Evolutionary conservation across 2,329 filamentous ascomycete genomes (phyloP), one percentile per base, ranked within the genome.

Genomic region (Curvularia hawaiiensis): DNA sequence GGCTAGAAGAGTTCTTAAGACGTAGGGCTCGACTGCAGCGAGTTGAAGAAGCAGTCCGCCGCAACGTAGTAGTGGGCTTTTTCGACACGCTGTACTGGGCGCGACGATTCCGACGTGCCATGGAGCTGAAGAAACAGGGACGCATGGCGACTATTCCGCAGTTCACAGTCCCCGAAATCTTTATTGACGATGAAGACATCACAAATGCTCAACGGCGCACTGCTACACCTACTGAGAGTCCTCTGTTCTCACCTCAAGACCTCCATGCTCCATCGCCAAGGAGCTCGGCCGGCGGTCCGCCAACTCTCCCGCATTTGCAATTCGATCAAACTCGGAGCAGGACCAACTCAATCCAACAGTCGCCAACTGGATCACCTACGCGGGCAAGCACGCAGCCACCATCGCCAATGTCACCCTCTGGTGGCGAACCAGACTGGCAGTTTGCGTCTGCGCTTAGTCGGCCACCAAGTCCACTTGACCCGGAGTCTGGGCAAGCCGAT

Each of bases 1-100:
- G 91, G 60, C 84, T 99, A 2, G 95, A 99, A 70, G 95, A 99
- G 73, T 99, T 97, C 75, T 79, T 99, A 55, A 89, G 94, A 56
- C 91, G 96, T 38, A 88, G 94, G 60, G 92, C 93, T 31, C 87
- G 94, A 52, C 83, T 99, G 47, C 94, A 98, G 75, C 89, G 94
- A 60, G 94, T 99, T 1, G 92, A 99, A 68, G 94, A 99, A 77
- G 92, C 95, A 65, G 92, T 98, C 43, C 90, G 92, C 56, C 88
- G 96, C 56, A 90, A 94, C 62, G 88, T 93, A 28, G 95, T 99
- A 10, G 85, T 95, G 43, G 92, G 93, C 40, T 99, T 99, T 80
- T 98, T 99, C 76, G 91, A 98, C 74, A 98, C 93, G 14, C 78
- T 95, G 79, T 93, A 94, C 78, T 97, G 91, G 88, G 87, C 89